Evolutionary conservation across 331 rosid species (phyloP).

Genomic region (Rhamnella rubrinervis): DNA sequence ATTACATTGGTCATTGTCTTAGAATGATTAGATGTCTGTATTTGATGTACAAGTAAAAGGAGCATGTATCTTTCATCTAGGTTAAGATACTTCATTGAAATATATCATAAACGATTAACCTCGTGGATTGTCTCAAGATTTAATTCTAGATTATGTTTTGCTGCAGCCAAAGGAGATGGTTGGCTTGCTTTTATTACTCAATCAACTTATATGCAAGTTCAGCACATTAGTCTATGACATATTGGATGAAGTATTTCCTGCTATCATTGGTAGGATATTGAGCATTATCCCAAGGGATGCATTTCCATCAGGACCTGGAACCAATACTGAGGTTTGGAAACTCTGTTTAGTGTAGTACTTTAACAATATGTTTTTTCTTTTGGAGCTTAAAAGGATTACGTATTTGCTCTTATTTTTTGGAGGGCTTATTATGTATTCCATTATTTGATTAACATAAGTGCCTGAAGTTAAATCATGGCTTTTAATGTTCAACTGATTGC

Average conservation of each 20-base stretch:
- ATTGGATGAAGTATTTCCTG: constrained; percentile 84
- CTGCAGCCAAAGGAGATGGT: constrained; percentile 91
- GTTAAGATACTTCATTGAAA: too few relatives aligned
- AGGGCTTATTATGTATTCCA: too few relatives aligned
- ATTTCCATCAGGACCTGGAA: constrained; percentile 78
- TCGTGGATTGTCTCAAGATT: background rate
- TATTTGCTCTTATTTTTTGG: too few relatives aligned
- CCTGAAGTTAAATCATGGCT: too few relatives aligned
- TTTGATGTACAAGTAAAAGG: too few relatives aligned
- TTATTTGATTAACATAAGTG: too few relatives aligned
- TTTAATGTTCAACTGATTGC: too few relatives aligned
- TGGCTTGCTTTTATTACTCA: constrained; percentile 72
- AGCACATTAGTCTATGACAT: constrained; percentile 60
- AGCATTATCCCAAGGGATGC: constrained; percentile 70
- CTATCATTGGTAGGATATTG: constrained; percentile 67
- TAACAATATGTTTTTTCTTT: too few relatives aligned
- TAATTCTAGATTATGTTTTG: constrained; percentile 15
- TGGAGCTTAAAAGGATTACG: background rate
- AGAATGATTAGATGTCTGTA: background rate
- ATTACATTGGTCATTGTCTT: background rate
- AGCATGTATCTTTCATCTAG: too few relatives aligned
- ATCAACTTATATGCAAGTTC: constrained; percentile 97
- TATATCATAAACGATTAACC: too few relatives aligned
- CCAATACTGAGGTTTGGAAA: constrained; percentile 77
- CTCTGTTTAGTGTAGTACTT: background rate